A percentile compares a stretch with the other conserved stretches of the same genome.
Evolutionary conservation across 1,284 basidiomycete species (phyloP).

Genomic region (Ceraceosorus guamensis): DNA sequence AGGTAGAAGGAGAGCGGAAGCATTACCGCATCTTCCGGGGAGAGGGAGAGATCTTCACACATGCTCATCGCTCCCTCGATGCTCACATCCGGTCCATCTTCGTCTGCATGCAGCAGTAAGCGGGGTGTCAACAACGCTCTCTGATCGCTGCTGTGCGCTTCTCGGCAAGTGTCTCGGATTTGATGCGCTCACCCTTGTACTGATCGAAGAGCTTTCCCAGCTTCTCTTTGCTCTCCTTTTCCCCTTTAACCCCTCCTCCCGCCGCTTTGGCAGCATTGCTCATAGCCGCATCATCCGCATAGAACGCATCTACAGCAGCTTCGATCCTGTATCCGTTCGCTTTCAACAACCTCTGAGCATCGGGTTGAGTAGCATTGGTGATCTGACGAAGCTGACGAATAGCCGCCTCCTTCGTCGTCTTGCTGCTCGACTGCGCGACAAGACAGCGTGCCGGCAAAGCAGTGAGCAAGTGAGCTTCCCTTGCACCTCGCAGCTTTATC

Average conservation of each 20-base stretch:
- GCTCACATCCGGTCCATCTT: constrained; percentile 29
- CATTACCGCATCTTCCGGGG: constrained; percentile 39
- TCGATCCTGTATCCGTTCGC: constrained; percentile 64
- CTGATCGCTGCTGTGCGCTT: background rate
- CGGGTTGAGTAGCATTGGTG: constrained; percentile 46
- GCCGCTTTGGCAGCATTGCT: constrained; percentile 24
- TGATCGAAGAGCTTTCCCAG: constrained; percentile 64
- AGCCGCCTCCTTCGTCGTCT: constrained; percentile 23
- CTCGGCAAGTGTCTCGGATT: too few species aligned
- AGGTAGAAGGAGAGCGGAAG: constrained; percentile 46
- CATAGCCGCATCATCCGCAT: constrained; percentile 49
- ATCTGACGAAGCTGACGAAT: constrained; percentile 23
- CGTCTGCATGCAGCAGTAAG: constrained; percentile 11
- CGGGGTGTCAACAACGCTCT: constrained; percentile 1
- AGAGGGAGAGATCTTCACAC: constrained; percentile 33
- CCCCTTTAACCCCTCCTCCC: constrained; percentile 10
- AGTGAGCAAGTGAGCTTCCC: too few species aligned
- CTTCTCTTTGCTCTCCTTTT: constrained; percentile 44
- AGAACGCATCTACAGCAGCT: constrained; percentile 68
- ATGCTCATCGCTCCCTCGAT: constrained; percentile 40
- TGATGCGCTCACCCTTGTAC: constrained; percentile 62
- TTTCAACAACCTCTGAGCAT: constrained; percentile 67
- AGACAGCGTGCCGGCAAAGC: too few species aligned
- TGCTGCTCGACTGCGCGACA: constrained; percentile 21
- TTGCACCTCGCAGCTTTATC: too few species aligned